Evolutionary conservation across 768 basidiomycete genomes (phyloP), one percentile per base, ranked within the genome.

Genomic region (Suillus occidentalis): DNA sequence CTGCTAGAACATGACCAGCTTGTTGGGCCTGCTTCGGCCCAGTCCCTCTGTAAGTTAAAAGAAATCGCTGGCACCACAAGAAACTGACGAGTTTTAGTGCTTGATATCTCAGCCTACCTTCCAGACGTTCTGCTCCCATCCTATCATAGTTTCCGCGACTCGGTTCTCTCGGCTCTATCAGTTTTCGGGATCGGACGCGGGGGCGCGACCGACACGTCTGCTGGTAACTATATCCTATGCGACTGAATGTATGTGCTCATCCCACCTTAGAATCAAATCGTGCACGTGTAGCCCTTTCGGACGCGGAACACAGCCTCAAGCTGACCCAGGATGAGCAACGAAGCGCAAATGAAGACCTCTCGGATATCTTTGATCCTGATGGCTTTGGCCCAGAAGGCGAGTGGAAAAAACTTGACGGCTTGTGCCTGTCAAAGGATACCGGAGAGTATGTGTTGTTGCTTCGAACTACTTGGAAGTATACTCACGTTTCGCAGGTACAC

Each of bases 371-470:
- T 71, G 80, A 87, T 65, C 77, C 76, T 10, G 75, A 86, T 22
- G 84, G 84, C 42, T 97, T 90, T 69, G 95, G 95, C 22, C 73
- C 79, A 1, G 82, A 92, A 34, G 97, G 94, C 59, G 94, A 97
- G 78, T 99, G 94, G 94, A 97, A 97, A 83, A 97, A 97, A 79
- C 84, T 99, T 7, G 91, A 96, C 25, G 84, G 86, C 6, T 80
- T 82, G 1, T 99, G 97, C 70, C 74, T 99, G 14, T 85, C 87
- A 72, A 90, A 88, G 72, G 86, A 96, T 62, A 82, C 85, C 6
- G 97, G 97, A 82, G 97, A 97, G 93, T 97, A 71, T 73, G 95
- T 89, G 28, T 45, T 61, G n/a, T 39, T 4, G 40, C 14, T 18
- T 16, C 31, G 1, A 43, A 2, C 10, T 61, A 34, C 59, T 65